Conservation (phyloP, 2,329 filamentous ascomycete genomes). For the Rhexocercosporidium sp. region DNA sequence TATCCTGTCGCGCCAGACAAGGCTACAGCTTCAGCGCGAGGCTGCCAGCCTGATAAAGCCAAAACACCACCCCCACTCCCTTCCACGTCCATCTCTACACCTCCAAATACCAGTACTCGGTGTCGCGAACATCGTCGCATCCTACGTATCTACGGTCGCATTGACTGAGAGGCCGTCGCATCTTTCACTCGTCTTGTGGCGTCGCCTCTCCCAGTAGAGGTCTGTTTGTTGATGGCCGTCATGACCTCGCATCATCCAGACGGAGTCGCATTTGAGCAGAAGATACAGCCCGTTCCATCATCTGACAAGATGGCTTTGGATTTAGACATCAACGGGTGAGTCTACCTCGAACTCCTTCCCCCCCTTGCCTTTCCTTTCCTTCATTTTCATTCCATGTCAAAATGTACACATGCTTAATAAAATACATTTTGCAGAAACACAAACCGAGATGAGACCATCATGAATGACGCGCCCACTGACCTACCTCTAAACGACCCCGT, state of each 20-base stretch:
- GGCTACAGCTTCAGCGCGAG: conserved; percentile 26
- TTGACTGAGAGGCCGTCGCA: conserved; percentile 13
- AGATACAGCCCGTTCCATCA: conserved; percentile 53
- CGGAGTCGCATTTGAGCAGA: conserved; percentile 51
- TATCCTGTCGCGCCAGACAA: conserved; percentile 18
- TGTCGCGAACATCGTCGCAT: conserved; percentile 27
- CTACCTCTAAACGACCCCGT: conserved; percentile 25
- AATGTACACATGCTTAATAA: conserved; percentile 42
- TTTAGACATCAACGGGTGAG: conserved; percentile 64
- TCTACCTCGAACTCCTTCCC: conserved; percentile 44
- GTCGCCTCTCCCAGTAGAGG: conserved; percentile 31
- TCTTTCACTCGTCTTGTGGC: conserved; percentile 11
- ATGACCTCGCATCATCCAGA: conserved; percentile 55
- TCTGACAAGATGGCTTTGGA: conserved; percentile 58
- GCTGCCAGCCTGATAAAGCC: conserved; percentile 22
- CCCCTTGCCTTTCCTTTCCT: conserved; percentile 35
- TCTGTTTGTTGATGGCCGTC: conserved; percentile 53
- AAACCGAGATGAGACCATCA: conserved; percentile 38
- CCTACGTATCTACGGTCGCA: conserved; percentile 13
- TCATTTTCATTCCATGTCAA: conserved; percentile 27
- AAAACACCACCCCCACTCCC: neutral
- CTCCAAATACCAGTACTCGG: conserved; percentile 9
- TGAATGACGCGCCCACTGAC: conserved; percentile 33
- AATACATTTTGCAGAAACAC: conserved; percentile 40
- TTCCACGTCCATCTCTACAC: conserved; percentile 4